Evolutionary conservation across 1,284 basidiomycete genomes (phyloP).

Genomic region (Trichosporon coremiiforme): DNA sequence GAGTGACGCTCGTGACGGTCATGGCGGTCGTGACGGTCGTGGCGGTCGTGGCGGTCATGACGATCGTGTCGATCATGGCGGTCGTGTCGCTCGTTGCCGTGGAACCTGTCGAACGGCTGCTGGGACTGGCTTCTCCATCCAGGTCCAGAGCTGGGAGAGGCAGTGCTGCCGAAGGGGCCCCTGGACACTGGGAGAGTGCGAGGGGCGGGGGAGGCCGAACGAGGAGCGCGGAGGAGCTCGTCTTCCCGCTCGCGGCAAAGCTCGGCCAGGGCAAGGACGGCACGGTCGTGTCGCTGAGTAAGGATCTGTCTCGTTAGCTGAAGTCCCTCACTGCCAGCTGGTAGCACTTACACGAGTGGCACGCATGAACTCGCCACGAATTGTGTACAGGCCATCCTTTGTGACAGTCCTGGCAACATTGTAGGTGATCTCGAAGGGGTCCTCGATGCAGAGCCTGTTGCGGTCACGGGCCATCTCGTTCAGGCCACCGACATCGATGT

Average conservation of each 20-base stretch:
- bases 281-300: conserved; percentile 73
- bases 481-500: conserved; percentile 61
- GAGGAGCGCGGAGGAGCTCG: conserved; percentile 55
- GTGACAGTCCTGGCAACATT: conserved; percentile 97
- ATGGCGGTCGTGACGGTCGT: conserved; percentile 11
- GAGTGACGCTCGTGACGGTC: conserved; percentile 17
- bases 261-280: conserved; percentile 75
- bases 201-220: conserved; percentile 56
- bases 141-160: conserved; percentile 21
- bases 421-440: conserved; percentile 93
- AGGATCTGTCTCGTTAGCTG: conserved; percentile 60
- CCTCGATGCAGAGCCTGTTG: conserved; percentile 94
- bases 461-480: conserved; percentile 76
- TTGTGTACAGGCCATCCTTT: conserved; percentile 92
- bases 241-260: conserved; percentile 66
- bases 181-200: conserved; percentile 44
- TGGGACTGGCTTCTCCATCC: conserved; percentile 51
- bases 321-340: neutral
- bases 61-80: conserved; percentile 9
- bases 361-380: conserved; percentile 98
- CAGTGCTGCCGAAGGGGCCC: conserved; percentile 33
- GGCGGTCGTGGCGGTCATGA: conserved; percentile 12
- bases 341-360: conserved; percentile 65
- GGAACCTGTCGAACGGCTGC: conserved; percentile 46
- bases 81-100: conserved; percentile 14